Evolutionary conservation across 2,329 filamentous ascomycete species (phyloP).

Genomic region (Trichophaea hybrida): DNA sequence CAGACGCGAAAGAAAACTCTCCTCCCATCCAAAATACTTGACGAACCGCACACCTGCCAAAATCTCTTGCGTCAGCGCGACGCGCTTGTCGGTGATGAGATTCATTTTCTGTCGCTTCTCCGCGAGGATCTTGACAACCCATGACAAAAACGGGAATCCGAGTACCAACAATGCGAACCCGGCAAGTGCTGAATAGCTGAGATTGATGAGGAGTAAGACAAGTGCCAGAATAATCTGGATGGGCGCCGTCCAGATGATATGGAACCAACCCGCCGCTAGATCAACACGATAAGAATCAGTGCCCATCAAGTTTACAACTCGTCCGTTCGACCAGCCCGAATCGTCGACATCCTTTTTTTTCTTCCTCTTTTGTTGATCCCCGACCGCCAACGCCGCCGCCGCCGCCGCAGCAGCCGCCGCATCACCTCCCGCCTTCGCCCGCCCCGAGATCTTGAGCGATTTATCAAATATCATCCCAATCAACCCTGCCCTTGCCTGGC

Average conservation of each 20-base stretch:
- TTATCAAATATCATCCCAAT: slow-evolving; percentile 87
- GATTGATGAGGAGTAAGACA: slow-evolving; percentile 65
- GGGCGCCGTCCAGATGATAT: slow-evolving; percentile 80
- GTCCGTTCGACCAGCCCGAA: slow-evolving; percentile 79
- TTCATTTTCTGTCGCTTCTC: slow-evolving; percentile 66
- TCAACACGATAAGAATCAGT: slow-evolving; percentile 90
- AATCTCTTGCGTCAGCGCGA: slow-evolving; percentile 84
- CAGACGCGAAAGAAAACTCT: slow-evolving; percentile 64
- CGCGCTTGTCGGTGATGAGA: slow-evolving; percentile 82
- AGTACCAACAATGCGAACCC: slow-evolving; percentile 73
- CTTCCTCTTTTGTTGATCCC: slow-evolving; percentile 34
- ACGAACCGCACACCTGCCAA: slow-evolving; percentile 83
- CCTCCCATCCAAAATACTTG: slow-evolving; percentile 95
- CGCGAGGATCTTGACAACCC: slow-evolving; percentile 64
- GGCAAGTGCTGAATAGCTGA: slow-evolving; percentile 78
- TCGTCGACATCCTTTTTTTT: slow-evolving; percentile 45
- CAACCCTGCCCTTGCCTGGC: slow-evolving; percentile 63
- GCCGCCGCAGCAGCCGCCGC: slow-evolving; percentile 36
- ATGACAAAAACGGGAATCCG: slow-evolving; percentile 61
- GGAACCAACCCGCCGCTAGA: slow-evolving; percentile 74
- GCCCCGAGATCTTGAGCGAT: slow-evolving; percentile 71
- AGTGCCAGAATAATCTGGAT: slow-evolving; percentile 65
- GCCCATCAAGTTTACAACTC: slow-evolving; percentile 86
- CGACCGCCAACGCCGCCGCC: slow-evolving; percentile 36
- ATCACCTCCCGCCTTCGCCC: slow-evolving; percentile 71